Conservation (phyloP, 1,139 yeast genomes). For the Sugiyamaella castrensis region DNA sequence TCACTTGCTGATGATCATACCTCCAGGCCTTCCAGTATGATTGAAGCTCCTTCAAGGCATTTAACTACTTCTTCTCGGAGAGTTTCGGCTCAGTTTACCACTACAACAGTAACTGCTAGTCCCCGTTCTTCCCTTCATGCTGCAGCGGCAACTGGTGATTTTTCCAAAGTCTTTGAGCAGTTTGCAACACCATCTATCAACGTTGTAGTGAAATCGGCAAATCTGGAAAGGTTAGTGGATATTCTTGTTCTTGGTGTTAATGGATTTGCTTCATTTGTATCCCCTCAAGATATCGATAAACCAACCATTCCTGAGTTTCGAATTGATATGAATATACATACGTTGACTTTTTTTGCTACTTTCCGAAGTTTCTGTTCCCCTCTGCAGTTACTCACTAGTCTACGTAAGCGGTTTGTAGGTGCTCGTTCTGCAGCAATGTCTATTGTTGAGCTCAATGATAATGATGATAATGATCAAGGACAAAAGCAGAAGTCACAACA, state of each 20-base stretch:
- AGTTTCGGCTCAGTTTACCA: slow-evolving; percentile 31
- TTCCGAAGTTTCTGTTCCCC: slow-evolving; percentile 64
- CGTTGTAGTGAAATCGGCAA: slow-evolving; percentile 59
- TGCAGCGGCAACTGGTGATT: slow-evolving; percentile 12
- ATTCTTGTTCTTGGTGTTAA: slow-evolving; percentile 60
- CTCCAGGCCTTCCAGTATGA: slow-evolving; percentile 48
- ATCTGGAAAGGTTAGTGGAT: slow-evolving; percentile 58
- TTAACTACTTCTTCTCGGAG: slow-evolving; percentile 38
- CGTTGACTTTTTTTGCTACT: slow-evolving; percentile 62
- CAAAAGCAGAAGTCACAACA: slow-evolving; percentile 1
- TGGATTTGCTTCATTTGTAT: slow-evolving; percentile 51
- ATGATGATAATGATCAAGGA: slow-evolving; percentile 8
- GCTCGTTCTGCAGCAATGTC: slow-evolving; percentile 58
- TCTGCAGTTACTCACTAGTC: slow-evolving; percentile 45
- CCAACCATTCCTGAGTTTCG: slow-evolving; percentile 35
- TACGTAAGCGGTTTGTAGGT: slow-evolving; percentile 54
- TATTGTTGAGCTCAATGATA: slow-evolving; percentile 34
- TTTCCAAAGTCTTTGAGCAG: slow-evolving; percentile 10
- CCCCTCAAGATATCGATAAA: slow-evolving; percentile 41
- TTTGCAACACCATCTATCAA: slow-evolving; percentile 28
- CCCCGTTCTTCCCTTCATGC: slow-evolving; percentile 17
- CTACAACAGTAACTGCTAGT: slow-evolving; percentile 9
- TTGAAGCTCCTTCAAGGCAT: slow-evolving; percentile 47
- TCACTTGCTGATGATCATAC: slow-evolving; percentile 41
- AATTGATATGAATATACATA: slow-evolving; percentile 59